These are phyloP conservation scores for Sphagnum tenellum DNA, from an alignment of 225 moss, liverwort and hornwort species.

Conservation along the genomic window DNA sequence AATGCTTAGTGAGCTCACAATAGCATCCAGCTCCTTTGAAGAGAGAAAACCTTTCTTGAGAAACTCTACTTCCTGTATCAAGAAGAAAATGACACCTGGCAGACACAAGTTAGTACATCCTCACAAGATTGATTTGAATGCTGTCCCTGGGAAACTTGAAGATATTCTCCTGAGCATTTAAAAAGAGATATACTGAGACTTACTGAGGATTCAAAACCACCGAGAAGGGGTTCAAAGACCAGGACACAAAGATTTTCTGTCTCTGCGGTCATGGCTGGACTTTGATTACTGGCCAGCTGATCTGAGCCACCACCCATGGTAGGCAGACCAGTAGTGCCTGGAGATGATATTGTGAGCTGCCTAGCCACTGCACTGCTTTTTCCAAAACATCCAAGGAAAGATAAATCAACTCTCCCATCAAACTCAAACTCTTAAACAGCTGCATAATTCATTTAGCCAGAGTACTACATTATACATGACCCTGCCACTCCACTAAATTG, in stretches of 20 bases:
- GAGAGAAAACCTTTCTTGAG: constrained; percentile 57
- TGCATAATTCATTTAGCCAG: too few relatives aligned
- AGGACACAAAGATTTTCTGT: constrained; percentile 39
- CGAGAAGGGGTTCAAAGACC: constrained; percentile 59
- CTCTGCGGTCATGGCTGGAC: constrained; percentile 9
- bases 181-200: constrained; percentile 4
- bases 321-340: constrained; percentile 11
- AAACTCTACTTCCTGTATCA: constrained; percentile 60
- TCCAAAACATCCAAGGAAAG: neutral
- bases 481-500: too few relatives aligned
- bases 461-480: too few relatives aligned
- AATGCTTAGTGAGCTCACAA: constrained; percentile 57
- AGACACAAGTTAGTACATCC: neutral
- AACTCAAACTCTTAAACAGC: neutral
- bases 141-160: too few relatives aligned
- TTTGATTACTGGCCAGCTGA: constrained; percentile 5
- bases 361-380: constrained; percentile 38
- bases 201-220: constrained; percentile 46
- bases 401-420: neutral
- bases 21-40: constrained; percentile 56
- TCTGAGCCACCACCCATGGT: constrained; percentile 6
- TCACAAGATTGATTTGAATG: neutral
- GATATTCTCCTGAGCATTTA: too few relatives aligned
- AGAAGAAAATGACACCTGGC: neutral
- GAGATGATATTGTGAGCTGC: constrained; percentile 48